A percentile compares a stretch with the other conserved stretches of the same genome.
Evolutionary conservation across 192 early-diverging fungal species (phyloP).

Genomic region (Backusella psychrophila): DNA sequence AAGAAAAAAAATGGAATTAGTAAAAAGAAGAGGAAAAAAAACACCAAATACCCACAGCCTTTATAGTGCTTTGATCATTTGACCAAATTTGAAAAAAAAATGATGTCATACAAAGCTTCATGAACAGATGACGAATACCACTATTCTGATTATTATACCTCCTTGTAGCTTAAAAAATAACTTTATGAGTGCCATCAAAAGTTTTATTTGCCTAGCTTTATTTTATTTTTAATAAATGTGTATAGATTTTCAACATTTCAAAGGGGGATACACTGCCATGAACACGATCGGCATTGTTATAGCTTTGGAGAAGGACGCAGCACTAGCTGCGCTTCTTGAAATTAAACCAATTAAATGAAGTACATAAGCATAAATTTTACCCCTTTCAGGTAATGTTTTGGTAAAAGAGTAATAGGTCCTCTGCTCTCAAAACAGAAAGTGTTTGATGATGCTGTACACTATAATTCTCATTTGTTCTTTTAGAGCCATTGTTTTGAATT

Average conservation of each 20-base stretch:
- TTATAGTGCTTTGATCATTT: slow-evolving; percentile 6
- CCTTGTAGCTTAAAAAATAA: not conserved
- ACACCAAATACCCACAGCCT: not conserved
- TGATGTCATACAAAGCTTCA: not conserved
- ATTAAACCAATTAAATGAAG: not conserved
- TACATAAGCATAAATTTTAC: not conserved
- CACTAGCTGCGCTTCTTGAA: not conserved
- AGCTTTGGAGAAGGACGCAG: not conserved
- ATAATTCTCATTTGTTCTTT: not conserved
- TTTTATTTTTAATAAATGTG: not conserved
- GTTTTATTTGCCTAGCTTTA: not conserved
- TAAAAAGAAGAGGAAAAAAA: not conserved
- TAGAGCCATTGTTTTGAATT: not conserved
- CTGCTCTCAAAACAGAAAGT: not conserved
- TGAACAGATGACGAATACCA: slow-evolving; percentile 4
- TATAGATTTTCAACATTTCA: not conserved
- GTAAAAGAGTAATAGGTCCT: not conserved
- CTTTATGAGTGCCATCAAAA: not conserved
- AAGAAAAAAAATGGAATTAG: not conserved
- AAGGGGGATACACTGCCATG: not conserved
- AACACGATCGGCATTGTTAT: not conserved
- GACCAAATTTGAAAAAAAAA: not conserved
- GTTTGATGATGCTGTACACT: not conserved
- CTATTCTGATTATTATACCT: not conserved
- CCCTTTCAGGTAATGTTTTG: not conserved